phyloP scores from a whole-genome alignment of 495 filamentous ascomycete genomes.

The Aspergillus sclerotiicarbonarius region DNA sequence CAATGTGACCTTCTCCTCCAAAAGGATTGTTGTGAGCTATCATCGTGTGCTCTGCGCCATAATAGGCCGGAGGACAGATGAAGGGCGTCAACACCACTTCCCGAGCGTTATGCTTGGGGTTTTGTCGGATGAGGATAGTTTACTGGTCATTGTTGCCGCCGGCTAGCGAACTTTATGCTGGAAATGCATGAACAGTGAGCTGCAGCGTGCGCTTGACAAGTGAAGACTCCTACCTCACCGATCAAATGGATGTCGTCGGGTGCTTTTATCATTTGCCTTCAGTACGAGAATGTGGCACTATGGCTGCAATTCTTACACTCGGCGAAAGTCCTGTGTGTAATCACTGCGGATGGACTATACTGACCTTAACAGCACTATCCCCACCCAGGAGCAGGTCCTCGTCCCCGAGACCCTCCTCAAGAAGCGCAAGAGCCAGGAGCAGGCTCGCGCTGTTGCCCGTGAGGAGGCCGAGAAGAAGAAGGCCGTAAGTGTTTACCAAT shows the following conservation, averaged over 20 bases:
- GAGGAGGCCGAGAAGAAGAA: conserved; percentile 81
- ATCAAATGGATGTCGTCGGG: conserved; percentile 80
- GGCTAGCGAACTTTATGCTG: conserved; percentile 25
- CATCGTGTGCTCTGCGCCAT: conserved; percentile 20
- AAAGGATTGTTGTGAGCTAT: conserved; percentile 70
- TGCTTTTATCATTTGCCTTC: conserved; percentile 52
- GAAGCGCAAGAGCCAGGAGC: conserved; percentile 99
- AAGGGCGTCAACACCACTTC: conserved; percentile 52
- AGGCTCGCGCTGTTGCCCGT: conserved; percentile 82
- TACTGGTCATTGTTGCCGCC: conserved; percentile 11
- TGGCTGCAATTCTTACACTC: conserved; percentile 85
- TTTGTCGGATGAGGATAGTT: conserved; percentile 70
- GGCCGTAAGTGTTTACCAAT: conserved; percentile 63
- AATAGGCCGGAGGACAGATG: conserved; percentile 22
- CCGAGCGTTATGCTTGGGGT: conserved; percentile 66
- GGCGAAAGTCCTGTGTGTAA: conserved; percentile 66
- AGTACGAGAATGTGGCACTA: conserved; percentile 85
- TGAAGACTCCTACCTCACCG: conserved; percentile 56
- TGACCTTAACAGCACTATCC: conserved; percentile 73
- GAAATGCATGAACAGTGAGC: conserved; percentile 32
- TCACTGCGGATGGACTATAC: conserved; percentile 68
- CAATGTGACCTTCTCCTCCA: conserved; percentile 66
- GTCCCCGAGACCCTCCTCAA: conserved; percentile 98
- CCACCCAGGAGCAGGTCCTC: conserved; percentile 87
- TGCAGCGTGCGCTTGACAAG: neutral